A percentile compares a stretch with the other conserved stretches of the same genome.
Evolutionary conservation across 495 filamentous ascomycete species (phyloP).

Genomic region (Collariella sp.): DNA sequence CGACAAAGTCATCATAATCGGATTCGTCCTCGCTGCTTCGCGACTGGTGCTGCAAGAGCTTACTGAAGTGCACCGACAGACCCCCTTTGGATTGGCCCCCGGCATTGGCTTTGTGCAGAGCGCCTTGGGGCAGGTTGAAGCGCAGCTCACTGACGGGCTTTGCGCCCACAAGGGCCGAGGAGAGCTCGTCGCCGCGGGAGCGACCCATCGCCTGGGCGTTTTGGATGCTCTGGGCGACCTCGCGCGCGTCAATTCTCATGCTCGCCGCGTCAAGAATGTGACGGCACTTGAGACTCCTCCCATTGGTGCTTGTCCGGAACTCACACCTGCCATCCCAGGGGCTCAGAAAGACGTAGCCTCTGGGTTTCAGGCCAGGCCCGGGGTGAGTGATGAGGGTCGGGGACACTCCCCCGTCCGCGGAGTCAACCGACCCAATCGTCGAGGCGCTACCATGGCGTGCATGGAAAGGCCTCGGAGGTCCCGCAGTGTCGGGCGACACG

Average conservation of each 20-base stretch:
- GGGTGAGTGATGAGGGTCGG: conserved; percentile 33
- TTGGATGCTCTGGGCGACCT: conserved; percentile 28
- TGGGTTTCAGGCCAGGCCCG: conserved; percentile 37
- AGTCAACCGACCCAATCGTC: conserved; percentile 32
- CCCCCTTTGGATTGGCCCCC: conserved; percentile 34
- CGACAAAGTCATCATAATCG: conserved; percentile 8
- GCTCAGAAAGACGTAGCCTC: conserved; percentile 60
- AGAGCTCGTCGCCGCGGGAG: conserved; percentile 20
- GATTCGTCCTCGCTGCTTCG: conserved; percentile 28
- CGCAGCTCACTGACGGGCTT: conserved; percentile 73
- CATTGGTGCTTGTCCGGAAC: conserved; percentile 65
- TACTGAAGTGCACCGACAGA: conserved; percentile 34
- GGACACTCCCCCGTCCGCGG: conserved; percentile 22
- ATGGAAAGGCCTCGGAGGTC: conserved; percentile 19
- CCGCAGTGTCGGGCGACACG: conserved; percentile 12
- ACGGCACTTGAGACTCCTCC: conserved; percentile 68
- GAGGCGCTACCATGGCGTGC: conserved; percentile 27
- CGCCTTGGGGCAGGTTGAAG: conserved; percentile 65
- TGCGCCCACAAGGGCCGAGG: conserved; percentile 23
- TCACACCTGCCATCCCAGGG: conserved; percentile 83
- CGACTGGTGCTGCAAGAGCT: conserved; percentile 18
- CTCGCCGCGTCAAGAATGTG: conserved; percentile 48
- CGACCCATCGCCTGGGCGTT: conserved; percentile 28
- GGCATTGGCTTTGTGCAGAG: conserved; percentile 72
- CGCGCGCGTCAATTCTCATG: conserved; percentile 33